Percentiles rank a stretch among this genome's conserved stretches.
phyloP scores from a whole-genome alignment of 495 filamentous ascomycete species.

The Penicillium macrosclerotiorum region DNA sequence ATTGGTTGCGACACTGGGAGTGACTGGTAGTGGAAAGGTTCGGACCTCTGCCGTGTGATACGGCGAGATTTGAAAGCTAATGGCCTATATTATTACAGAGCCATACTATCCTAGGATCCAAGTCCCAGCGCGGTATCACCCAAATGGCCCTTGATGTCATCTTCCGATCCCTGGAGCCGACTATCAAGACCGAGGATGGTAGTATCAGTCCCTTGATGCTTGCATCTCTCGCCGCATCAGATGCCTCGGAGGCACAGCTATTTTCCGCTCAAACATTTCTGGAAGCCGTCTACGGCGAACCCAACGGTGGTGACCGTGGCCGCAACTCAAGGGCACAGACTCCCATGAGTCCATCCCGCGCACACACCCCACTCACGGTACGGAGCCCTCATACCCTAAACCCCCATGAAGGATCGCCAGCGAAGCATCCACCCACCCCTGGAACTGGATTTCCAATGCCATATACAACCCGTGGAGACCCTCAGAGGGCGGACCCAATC shows the following conservation, averaged over 20 bases:
- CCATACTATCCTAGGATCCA: conserved; percentile 93
- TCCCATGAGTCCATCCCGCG: conserved; percentile 64
- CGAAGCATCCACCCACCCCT: conserved; percentile 20
- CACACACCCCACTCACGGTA: conserved; percentile 47
- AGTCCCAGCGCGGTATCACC: conserved; percentile 80
- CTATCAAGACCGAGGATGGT: conserved; percentile 59
- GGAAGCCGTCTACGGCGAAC: conserved; percentile 73
- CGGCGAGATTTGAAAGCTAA: conserved; percentile 10
- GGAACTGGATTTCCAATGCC: conserved; percentile 27
- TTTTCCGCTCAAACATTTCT: conserved; percentile 74
- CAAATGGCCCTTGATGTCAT: conserved; percentile 89
- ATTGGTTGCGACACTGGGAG: conserved; percentile 85
- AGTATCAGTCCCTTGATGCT: conserved; percentile 60
- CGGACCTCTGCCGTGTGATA: conserved; percentile 7
- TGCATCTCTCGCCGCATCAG: conserved; percentile 68
- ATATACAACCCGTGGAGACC: conserved; percentile 24
- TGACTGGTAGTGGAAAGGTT: conserved; percentile 96
- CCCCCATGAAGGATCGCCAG: conserved; percentile 20
- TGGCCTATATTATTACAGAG: conserved; percentile 54
- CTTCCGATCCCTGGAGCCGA: conserved; percentile 71
- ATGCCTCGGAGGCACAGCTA: conserved; percentile 82
- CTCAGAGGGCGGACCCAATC: conserved; percentile 5
- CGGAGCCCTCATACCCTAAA: conserved; percentile 31
- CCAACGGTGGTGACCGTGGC: conserved; percentile 48
- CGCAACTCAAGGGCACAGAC: conserved; percentile 73